Evolutionary conservation across 352 stramenopile species (phyloP), one percentile per base, ranked within the genome.

Genomic region (Phytophthora macrochlamydospora): DNA sequence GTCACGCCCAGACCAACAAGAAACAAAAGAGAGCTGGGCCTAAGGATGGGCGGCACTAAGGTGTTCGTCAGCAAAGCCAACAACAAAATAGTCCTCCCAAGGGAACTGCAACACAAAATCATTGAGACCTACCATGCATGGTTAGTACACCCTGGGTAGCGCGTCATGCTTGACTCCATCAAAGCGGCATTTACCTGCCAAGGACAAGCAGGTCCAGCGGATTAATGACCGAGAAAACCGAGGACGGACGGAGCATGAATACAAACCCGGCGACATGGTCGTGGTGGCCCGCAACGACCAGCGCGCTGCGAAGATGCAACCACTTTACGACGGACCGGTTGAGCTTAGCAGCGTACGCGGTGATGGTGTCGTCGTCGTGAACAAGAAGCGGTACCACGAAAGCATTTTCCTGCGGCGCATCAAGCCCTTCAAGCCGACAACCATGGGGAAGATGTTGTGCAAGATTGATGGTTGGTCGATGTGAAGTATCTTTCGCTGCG

Each of bases 1-100:
- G 3, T 24, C 44, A 42, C 43, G 45, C 40, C 3, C 42, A 57
- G 14, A 4, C 29, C 53, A 31, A 57, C 13, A 74, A 79, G 50
- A 59, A 62, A 51, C 65, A 29, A 11, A 65, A 71, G 46, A 52
- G 42, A 30, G 38, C 18, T 38, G 50, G 31, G 2, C 28, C 24
- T 33, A 52, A 56, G 5, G 43, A 58, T 56, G 58, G 37, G 9
- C 35, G 9, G 35, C 9, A 40, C 35, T 40, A 40, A 6, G 35
- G 35, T 40, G 9, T 11, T 40, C 9, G 35, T 40, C 35, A 40
- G 35, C 35, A 40, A 40, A 40, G 35, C 35, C 6, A 40, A 6
- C 6, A 40, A 40, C 35, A 40, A 40, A 11, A 11, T 40, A 11
- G 9, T 40, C 35, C 35, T 40, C 6, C 35, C 35, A 40, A 11